A percentile compares a stretch with the other conserved stretches of the same genome.
These are phyloP conservation scores for thale cress (Arabidopsis thaliana) DNA, from an alignment of 345 rosid species.

Conservation along the genomic window DNA sequence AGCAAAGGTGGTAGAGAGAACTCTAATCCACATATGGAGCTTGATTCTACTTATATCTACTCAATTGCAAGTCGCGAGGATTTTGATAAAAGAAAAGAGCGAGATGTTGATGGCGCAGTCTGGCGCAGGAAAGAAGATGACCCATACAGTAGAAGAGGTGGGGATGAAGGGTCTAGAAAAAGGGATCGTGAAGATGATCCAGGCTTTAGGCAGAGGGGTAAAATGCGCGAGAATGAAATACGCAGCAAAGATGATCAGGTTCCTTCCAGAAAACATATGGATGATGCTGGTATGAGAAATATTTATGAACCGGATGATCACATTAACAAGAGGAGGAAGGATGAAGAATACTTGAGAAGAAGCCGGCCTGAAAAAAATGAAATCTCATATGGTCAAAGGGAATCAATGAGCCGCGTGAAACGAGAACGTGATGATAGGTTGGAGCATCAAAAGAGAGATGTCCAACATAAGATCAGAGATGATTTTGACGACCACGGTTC, in stretches of 20 bases:
- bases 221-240: slow-evolving; percentile 70
- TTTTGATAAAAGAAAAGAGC: slow-evolving; percentile 73
- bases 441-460: slow-evolving; percentile 81
- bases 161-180: slow-evolving; percentile 72
- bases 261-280: slow-evolving; percentile 70
- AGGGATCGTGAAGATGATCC: slow-evolving; percentile 76
- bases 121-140: slow-evolving; percentile 79
- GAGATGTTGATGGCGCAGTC: slow-evolving; percentile 57
- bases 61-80: slow-evolving; percentile 59
- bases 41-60: slow-evolving; percentile 56
- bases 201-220: slow-evolving; percentile 71
- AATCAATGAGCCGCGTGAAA: slow-evolving; percentile 63
- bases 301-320: slow-evolving; percentile 70
- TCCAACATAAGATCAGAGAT: slow-evolving; percentile 73
- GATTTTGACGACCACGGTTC: slow-evolving; percentile 68
- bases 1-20: slow-evolving; percentile 64
- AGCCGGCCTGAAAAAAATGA: slow-evolving; percentile 72
- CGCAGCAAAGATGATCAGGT: slow-evolving; percentile 68
- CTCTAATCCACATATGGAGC: slow-evolving; percentile 61
- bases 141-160: slow-evolving; percentile 57
- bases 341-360: slow-evolving; percentile 68
- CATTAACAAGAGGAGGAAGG: slow-evolving; percentile 76
- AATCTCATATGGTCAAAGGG: slow-evolving; percentile 63
- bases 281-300: slow-evolving; percentile 67
- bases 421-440: slow-evolving; percentile 77